Conservation (phyloP, 2,329 filamentous ascomycete genomes). For the Cladosporium sp. region DNA sequence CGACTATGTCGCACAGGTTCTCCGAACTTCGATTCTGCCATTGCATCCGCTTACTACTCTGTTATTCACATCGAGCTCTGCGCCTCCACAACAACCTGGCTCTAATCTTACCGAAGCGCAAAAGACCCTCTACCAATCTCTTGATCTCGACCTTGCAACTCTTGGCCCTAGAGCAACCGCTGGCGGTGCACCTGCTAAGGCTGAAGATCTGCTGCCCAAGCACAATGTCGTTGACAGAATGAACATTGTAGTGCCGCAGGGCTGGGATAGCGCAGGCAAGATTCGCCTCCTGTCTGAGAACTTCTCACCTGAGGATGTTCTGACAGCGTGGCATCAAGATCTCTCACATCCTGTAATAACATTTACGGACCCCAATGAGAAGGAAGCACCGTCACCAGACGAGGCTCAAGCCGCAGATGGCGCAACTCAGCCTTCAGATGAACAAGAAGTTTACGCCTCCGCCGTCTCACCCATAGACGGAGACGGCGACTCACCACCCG, state of each 20-base stretch:
- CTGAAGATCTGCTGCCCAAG: slow-evolving; percentile 60
- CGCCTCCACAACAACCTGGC: slow-evolving; percentile 33
- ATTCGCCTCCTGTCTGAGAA: slow-evolving; percentile 86
- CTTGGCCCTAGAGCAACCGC: slow-evolving; percentile 18
- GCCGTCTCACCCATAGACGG: slow-evolving; percentile 19
- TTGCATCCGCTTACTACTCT: slow-evolving; percentile 53
- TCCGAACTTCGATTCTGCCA: slow-evolving; percentile 82
- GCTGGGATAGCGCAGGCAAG: slow-evolving; percentile 99
- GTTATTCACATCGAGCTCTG: slow-evolving; percentile 36
- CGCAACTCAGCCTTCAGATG: slow-evolving; percentile 21
- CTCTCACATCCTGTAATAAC: slow-evolving; percentile 19
- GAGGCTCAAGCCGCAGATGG: slow-evolving; percentile 22
- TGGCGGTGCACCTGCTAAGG: slow-evolving; percentile 53
- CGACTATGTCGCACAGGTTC: slow-evolving; percentile 88
- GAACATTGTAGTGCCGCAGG: slow-evolving; percentile 78
- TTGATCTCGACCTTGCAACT: slow-evolving; percentile 46
- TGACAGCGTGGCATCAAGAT: slow-evolving; percentile 62
- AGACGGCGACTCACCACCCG: slow-evolving; percentile 17
- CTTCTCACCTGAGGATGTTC: slow-evolving; percentile 85
- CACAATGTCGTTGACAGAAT: slow-evolving; percentile 54
- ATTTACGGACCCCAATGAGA: slow-evolving; percentile 39
- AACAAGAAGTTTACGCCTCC: slow-evolving; percentile 25
- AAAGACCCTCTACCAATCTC: slow-evolving; percentile 82
- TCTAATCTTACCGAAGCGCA: slow-evolving; percentile 36
- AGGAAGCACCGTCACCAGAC: slow-evolving; percentile 40